Evolutionary conservation across 805 yeast genomes (phyloP), one percentile per base, ranked within the genome.

Genomic region (Metschnikowia orientalis): DNA sequence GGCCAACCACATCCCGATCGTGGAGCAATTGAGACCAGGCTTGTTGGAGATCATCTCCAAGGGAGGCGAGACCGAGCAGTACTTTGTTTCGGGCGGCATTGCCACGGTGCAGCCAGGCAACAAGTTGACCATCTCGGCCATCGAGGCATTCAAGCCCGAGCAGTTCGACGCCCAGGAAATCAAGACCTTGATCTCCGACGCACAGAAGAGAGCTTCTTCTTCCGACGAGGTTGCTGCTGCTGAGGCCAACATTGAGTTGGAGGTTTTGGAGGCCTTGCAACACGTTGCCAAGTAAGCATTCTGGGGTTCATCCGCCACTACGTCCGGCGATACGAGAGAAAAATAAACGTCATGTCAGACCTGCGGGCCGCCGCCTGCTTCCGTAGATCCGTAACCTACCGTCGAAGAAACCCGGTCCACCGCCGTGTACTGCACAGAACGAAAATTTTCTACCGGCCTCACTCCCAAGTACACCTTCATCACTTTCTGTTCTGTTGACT

Each of bases 51-150:
- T 92, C 57, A 81, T 86, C 48, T 90, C 86, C 64, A 74, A 78
- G 56, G 63, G 82, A 36, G 72, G 75, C 41, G 83, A 83, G 53
- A 63, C 82, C 46, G 69, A 77, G 59, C 86, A 84, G 66, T 90
- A 65, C 73, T 92, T 90, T 53, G 88, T 90, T 48, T 77, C 94
- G 43, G 97, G 97, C 48, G 98, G 98, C 50, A 84, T 90, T 56
- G 97, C 96, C 41, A 78, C 95, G 38, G 95, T 92, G 47, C 89
- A 85, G 63, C 97, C 96, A 67, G 94, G 86, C 56, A 88, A 95
- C 49, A 75, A 81, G 51, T 74, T 92, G 60, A 79, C 85, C 57
- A 81, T 92, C 63, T 83, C 92, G 57, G 89, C 97, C 46, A 82
- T 87, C 53, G 98, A 92, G 72, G 98, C 97, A 26, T 86, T 78